Base-by-base conservation (phyloP, 2,329 filamentous ascomycete species). In the Colletotrichum sidae region DNA sequence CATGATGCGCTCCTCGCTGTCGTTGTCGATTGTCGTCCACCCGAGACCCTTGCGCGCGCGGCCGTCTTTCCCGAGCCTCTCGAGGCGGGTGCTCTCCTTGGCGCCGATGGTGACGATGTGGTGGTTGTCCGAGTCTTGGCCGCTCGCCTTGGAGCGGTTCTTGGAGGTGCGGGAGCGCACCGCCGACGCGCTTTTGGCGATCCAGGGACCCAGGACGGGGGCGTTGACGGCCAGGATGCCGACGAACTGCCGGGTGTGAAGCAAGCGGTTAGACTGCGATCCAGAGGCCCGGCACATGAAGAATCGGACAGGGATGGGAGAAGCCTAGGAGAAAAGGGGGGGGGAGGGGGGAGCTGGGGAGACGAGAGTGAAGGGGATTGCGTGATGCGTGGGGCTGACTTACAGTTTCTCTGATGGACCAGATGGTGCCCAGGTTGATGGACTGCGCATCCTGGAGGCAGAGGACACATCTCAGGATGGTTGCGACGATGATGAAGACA, bases 371-470 rank as follows among this genome's bases (percentile, higher is more conserved):
- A 12, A 5, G 44, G 17, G 10, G 38, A 61, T 65, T 60, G 56
- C 50, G 34, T 38, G 41, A 46, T 33, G 52, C 33, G 34, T 53
- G 55, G 56, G 49, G 6, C 68, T 41, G 42, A 13, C 68, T 67
- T 46, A 70, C 69, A 7, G 71, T 75, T 33, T 74, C 72, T 0
- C 72, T 71, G 5, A 74, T 71, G 1, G 71, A 71, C 72, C 70
- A 74, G 45, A 56, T 47, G 64, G 72, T 74, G 39, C 73, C 65
- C 0, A 70, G 72, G 1, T 71, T 65, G 1, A 70, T 71, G 1
- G 69, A 72, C 10, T 69, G 66, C 6, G 69, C 70, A 3, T 69
- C 64, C 6, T 71, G 68, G 0, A 73, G 49, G 0, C 70, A 72
- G 0, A 74, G 41, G 10, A 72, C 64, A 4, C 69, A 65, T 0